Base-by-base conservation (phyloP, 2,329 filamentous ascomycete genomes). In the Xylaria sp. region DNA sequence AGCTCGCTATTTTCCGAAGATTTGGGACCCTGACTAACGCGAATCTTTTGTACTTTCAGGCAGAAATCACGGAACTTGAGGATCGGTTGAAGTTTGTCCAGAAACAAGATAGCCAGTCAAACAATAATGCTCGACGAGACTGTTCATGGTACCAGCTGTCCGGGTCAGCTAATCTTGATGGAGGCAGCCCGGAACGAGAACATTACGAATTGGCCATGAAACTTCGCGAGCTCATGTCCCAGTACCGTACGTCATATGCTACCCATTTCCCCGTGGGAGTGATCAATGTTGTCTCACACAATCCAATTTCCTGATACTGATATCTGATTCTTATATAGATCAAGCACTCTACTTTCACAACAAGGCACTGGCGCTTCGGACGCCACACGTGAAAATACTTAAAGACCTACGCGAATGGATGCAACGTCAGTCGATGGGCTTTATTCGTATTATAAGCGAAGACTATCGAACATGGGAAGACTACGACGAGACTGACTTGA, bases 381-480 rank as follows among this genome's bases (percentile, higher is more conserved):
- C 54, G 13, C 66, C 66, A 4, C 66, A 71, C 38, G 23, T 31
- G 2, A 71, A 69, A 46, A 51, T 66, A 9, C 63, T 71, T 31
- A 57, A 38, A 28, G 66, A 71, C 42, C 20, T 71, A 36, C 59
- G 66, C 13, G 63, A 64, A 51, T 71, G 66, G 66, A 71, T 71
- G 33, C n/a, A n/a, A 1, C 63, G 66, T 15, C 63, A 63, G 4
- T 59, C 5, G 5, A 42, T 68, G 57, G 63, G 68, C 0, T 44
- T 31, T 13, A 59, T 71, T 20, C 15, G 17, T 15, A 71, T 71
- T 17, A 15, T 63, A 15, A 69, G 69, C 31, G 44, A 13, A 6
- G 66, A 71, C 54, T 69, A 59, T 26, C 28, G 46, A 59, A 68
- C 66, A 15, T 71, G 66, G 66, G 46, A 53, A 15, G 1, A 5